Base-by-base conservation (phyloP, 208 protist species). In the Strigomonas oncopelti region DNA sequence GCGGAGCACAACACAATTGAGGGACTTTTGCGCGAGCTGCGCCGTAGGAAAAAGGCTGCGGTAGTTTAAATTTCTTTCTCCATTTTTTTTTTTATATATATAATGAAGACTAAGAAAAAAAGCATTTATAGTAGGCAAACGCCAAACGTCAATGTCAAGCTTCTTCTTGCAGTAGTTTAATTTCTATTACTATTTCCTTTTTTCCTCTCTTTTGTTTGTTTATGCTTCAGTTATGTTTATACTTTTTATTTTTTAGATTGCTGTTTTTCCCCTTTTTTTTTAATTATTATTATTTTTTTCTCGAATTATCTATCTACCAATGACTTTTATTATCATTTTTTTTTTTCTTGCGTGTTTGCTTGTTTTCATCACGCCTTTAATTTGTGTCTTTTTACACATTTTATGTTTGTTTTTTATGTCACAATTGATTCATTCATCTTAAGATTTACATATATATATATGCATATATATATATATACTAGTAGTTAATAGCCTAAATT, bases 1-100 rank as follows among this genome's bases (percentile, higher is more conserved):
- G 91, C 88, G 0, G 88, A 94, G 71, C 85, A 84, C 62, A 83
- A 92, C 45, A 85, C 74, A 16, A 65, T 91, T n/a, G 80, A 90
- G 32, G 82, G 85, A 1, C 67, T 96, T 24, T 69, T 93, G 55
- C 59, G 29, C n/a, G 78, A 71, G 20, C 60, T 92, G 48, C 69
- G 71, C 20, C 76, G 74, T 42, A 85, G 88, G 22, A 91, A 80
- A 55, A 72, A 62, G 25, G 65, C 75, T n/a, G 76, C 86, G 54
- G 67, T 74, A 0, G 92, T 89, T 60, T 94, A 72, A 11, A n/a
- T 65, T 22, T 28, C n/a, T 71, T 32, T 65, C 28, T 28, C n/a
- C 22, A 56, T 56, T 38, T 57, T 29, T 53, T 34, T 36, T 31
- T 29, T 27, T 45, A 20, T n/a, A 13, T 31, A 7, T 36, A 5